Conservation (phyloP, 257 asterid species). For the Solanum infundibuliforme region DNA sequence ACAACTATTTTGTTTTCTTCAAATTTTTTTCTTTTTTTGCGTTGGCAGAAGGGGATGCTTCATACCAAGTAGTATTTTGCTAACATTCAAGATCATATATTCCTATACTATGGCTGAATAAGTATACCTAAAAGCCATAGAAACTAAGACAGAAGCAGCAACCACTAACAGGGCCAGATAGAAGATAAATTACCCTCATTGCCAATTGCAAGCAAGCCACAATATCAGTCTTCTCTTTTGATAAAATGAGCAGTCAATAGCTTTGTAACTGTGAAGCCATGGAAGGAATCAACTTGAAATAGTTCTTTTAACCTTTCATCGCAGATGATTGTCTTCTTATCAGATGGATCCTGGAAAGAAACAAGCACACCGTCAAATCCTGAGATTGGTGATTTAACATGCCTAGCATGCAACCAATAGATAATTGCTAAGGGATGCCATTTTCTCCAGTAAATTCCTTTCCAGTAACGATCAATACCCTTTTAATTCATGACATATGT, state of each 20-base stretch:
- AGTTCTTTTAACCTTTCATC: constrained; percentile 32
- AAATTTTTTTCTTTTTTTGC: not conserved
- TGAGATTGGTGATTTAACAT: not conserved
- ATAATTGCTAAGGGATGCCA: not conserved
- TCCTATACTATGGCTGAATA: not conserved
- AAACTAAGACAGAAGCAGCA: not conserved
- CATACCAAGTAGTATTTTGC: not conserved
- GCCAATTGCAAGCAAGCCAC: not conserved
- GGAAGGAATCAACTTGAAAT: constrained; percentile 23
- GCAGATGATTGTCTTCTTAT: constrained; percentile 23
- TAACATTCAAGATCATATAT: not conserved
- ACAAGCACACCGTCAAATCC: not conserved
- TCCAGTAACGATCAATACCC: not conserved
- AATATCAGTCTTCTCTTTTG: constrained; percentile 8
- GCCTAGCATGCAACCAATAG: not conserved
- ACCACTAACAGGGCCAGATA: not conserved
- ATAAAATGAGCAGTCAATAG: constrained; percentile 23
- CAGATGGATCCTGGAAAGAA: constrained; percentile 22
- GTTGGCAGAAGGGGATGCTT: not conserved
- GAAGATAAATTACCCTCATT: not conserved
- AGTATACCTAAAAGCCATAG: not conserved
- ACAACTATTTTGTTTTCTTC: not conserved
- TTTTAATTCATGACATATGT: not conserved
- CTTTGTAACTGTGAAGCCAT: constrained; percentile 27
- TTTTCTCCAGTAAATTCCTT: not conserved